phyloP scores from a whole-genome alignment of 108 stramenopile genomes.

The Parietichytrium sp. region DNA sequence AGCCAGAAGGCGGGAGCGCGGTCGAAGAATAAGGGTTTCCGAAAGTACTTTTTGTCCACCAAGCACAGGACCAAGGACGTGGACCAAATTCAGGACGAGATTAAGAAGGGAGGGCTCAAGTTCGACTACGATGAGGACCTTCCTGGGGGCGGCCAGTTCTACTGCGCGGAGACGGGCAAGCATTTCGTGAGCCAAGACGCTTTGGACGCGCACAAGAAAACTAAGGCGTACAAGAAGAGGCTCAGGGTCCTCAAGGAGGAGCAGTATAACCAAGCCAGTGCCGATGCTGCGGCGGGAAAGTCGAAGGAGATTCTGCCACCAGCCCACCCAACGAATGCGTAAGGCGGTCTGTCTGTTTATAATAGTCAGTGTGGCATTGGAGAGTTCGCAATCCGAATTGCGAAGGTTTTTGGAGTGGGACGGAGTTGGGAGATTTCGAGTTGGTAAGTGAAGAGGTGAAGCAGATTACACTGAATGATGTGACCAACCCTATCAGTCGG shows the following conservation, averaged over 20 bases:
- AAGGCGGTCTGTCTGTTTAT: too few species aligned
- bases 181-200: slow-evolving; percentile 88
- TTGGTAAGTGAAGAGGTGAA: too few species aligned
- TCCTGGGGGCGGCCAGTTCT: slow-evolving; percentile 96
- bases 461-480: too few species aligned
- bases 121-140: slow-evolving; percentile 91
- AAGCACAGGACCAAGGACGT: slow-evolving; percentile 78
- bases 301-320: slow-evolving; percentile 41
- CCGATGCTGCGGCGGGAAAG: slow-evolving; percentile 37
- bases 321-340: too few species aligned
- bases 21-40: slow-evolving; percentile 39
- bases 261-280: slow-evolving; percentile 37
- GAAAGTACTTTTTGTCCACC: slow-evolving; percentile 40
- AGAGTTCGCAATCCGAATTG: too few species aligned
- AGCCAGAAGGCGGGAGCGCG: slow-evolving; percentile 1
- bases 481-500: too few species aligned
- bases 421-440: too few species aligned
- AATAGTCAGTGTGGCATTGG: too few species aligned
- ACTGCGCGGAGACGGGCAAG: slow-evolving; percentile 85
- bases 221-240: slow-evolving; percentile 55
- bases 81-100: slow-evolving; percentile 94
- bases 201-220: slow-evolving; percentile 85
- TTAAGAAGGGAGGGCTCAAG: slow-evolving; percentile 70
- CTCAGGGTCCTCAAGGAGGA: slow-evolving; percentile 32
- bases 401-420: too few species aligned